These are phyloP conservation scores for Cercospora sp. DNA, from an alignment of 2,329 filamentous ascomycete genomes.

Conservation along the genomic window DNA sequence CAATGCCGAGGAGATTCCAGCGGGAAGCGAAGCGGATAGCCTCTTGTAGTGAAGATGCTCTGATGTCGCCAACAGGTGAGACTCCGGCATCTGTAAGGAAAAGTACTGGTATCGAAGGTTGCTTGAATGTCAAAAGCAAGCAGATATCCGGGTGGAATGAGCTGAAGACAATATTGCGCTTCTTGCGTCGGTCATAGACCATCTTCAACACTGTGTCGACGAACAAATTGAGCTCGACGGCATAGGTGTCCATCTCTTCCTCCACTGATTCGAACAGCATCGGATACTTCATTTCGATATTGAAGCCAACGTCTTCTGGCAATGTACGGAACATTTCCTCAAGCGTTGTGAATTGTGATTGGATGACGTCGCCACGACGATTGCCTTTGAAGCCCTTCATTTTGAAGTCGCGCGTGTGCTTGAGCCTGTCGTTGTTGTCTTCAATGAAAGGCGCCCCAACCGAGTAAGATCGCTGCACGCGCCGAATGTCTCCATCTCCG, in stretches of 20 bases:
- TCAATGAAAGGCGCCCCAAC: slow-evolving; percentile 48
- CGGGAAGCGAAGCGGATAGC: slow-evolving; percentile 90
- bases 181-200: slow-evolving; percentile 80
- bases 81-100: slow-evolving; percentile 90
- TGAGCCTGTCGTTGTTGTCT: slow-evolving; percentile 67
- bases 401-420: slow-evolving; percentile 94
- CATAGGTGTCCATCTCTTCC: slow-evolving; percentile 95
- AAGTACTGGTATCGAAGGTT: slow-evolving; percentile 91
- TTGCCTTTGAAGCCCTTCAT: slow-evolving; percentile 95
- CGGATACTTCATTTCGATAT: slow-evolving; percentile 98
- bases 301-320: slow-evolving; percentile 83
- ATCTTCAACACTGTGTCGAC: slow-evolving; percentile 88
- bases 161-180: slow-evolving; percentile 93
- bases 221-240: slow-evolving; percentile 93
- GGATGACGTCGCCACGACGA: slow-evolving; percentile 88
- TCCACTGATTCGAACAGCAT: slow-evolving; percentile 96
- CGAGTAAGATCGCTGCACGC: slow-evolving; percentile 58
- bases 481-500: slow-evolving; percentile 25
- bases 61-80: slow-evolving; percentile 79
- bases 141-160: slow-evolving; percentile 98
- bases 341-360: slow-evolving; percentile 91
- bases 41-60: slow-evolving; percentile 89
- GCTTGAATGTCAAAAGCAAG: slow-evolving; percentile 90
- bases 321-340: slow-evolving; percentile 89
- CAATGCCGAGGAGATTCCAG: slow-evolving; percentile 93